phyloP scores from a whole-genome alignment of 495 filamentous ascomycete genomes.

The Hyaloscypha bicolor region DNA sequence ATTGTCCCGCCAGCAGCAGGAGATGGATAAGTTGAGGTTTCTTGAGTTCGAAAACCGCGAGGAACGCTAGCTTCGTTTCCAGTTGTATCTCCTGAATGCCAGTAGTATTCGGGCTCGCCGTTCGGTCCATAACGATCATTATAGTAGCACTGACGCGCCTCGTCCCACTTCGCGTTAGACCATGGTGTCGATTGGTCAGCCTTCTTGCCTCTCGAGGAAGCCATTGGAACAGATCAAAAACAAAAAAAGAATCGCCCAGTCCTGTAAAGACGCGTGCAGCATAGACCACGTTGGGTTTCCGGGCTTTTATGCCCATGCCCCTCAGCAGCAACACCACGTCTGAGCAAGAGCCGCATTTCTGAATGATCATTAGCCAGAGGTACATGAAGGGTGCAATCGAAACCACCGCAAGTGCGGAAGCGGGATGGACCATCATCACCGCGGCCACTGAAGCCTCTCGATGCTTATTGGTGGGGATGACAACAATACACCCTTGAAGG shows the following conservation, averaged over 20 bases:
- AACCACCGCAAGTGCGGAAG: background rate
- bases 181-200: slow-evolving; percentile 1
- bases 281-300: background rate
- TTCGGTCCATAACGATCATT: background rate
- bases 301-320: slow-evolving; percentile 5
- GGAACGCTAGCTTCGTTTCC: background rate
- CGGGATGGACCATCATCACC: background rate
- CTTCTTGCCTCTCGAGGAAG: background rate
- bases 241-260: background rate
- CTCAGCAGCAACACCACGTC: background rate
- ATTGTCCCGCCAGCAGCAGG: background rate
- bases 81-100: background rate
- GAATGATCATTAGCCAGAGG: background rate
- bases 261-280: background rate
- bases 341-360: slow-evolving; percentile 13
- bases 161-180: slow-evolving; percentile 8
- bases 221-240: background rate
- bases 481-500: background rate
- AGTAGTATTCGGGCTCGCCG: background rate
- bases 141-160: background rate
- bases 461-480: background rate
- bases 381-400: background rate
- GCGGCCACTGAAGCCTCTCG: background rate
- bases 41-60: background rate
- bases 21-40: background rate